These are phyloP conservation scores for Colletotrichum sojae DNA, from an alignment of 2,329 filamentous ascomycete species.

Conservation along the genomic window DNA sequence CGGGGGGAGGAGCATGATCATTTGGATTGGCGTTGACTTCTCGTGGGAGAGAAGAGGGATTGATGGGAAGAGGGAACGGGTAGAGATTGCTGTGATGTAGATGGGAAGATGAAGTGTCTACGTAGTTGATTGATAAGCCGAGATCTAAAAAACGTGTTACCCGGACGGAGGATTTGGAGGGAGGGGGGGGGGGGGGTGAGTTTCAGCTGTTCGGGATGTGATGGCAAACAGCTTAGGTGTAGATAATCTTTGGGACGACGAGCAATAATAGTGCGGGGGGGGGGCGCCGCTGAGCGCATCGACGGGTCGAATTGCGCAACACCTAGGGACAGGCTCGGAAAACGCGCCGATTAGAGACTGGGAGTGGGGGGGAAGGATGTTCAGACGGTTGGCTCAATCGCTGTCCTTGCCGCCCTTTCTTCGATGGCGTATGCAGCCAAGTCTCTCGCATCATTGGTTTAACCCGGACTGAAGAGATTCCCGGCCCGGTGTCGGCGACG, in stretches of 20 bases:
- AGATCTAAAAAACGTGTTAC: too few species aligned
- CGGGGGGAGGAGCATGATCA: constrained; percentile 38
- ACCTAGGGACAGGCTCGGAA: constrained; percentile 30
- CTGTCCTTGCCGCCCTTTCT: neutral
- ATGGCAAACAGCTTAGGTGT: constrained; percentile 14
- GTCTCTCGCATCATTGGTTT: neutral
- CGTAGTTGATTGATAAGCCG: neutral
- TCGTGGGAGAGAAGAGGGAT: too few species aligned
- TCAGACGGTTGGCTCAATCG: constrained; percentile 22
- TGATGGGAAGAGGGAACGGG: neutral
- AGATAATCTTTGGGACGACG: constrained; percentile 1
- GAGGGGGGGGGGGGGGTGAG: too few species aligned
- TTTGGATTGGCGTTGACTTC: neutral
- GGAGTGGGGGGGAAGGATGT: neutral
- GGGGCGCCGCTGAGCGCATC: constrained; percentile 36
- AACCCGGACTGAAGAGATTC: neutral
- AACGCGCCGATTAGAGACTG: constrained; percentile 25
- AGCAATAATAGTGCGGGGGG: constrained; percentile 20
- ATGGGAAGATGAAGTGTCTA: neutral
- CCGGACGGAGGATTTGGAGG: constrained; percentile 4
- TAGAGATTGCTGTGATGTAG: too few species aligned
- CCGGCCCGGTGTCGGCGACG: constrained; percentile 37
- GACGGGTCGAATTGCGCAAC: constrained; percentile 36
- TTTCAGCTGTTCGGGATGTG: constrained; percentile 7
- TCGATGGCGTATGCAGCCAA: constrained; percentile 20